Evolutionary conservation across 768 basidiomycete species (phyloP).

Genomic region (Clavulina sp.): DNA sequence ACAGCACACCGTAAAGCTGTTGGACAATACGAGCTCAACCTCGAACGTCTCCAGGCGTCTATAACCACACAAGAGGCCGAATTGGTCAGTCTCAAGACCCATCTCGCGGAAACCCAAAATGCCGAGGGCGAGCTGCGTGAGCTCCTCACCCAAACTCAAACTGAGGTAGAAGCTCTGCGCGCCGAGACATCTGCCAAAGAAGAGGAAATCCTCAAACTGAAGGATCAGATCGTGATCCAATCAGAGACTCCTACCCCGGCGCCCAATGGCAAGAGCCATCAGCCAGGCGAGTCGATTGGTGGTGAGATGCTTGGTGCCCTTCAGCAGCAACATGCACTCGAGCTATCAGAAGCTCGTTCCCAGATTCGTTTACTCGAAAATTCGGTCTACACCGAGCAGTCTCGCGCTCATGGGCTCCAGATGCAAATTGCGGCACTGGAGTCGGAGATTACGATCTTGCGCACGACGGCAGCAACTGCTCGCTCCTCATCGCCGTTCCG

Average conservation of each 20-base stretch:
- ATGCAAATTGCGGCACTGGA: conserved; percentile 48
- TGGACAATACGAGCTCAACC: conserved; percentile 35
- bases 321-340: conserved; percentile 60
- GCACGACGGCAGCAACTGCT: conserved; percentile 9
- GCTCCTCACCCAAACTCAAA: conserved; percentile 43
- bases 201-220: conserved; percentile 46
- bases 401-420: conserved; percentile 45
- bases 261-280: background rate
- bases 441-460: conserved; percentile 39
- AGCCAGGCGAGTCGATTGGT: conserved; percentile 31
- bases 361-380: conserved; percentile 64
- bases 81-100: conserved; percentile 31
- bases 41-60: conserved; percentile 31
- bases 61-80: conserved; percentile 23
- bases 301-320: conserved; percentile 56
- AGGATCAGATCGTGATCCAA: conserved; percentile 18
- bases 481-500: conserved; percentile 24
- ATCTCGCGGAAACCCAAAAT: conserved; percentile 31
- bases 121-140: conserved; percentile 44
- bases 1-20: conserved; percentile 38
- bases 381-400: conserved; percentile 54
- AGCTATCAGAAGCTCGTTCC: conserved; percentile 63
- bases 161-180: conserved; percentile 55
- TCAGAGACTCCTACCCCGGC: conserved; percentile 24
- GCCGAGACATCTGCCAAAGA: conserved; percentile 43